Percentiles rank a stretch among this genome's conserved stretches.
Evolutionary conservation across 2,329 filamentous ascomycete genomes (phyloP).

Genomic region (Aspergillus clavatus): DNA sequence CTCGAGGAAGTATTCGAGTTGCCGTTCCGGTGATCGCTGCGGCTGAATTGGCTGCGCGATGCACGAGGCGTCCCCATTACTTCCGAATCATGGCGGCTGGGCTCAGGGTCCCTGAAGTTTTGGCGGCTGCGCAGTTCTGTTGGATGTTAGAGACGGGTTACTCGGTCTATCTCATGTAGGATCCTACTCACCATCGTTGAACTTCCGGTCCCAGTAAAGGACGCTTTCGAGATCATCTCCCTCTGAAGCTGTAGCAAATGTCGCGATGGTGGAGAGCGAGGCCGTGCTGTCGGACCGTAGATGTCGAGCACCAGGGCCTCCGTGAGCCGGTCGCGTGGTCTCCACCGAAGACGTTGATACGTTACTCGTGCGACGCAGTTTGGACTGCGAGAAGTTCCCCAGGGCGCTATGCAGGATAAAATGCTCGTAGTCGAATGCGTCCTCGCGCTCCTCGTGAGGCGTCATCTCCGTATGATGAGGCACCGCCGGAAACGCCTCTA

Average conservation of each 20-base stretch:
- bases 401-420: conserved; percentile 93
- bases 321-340: conserved; percentile 41
- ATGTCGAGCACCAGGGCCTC: conserved; percentile 26
- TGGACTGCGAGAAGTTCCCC: conserved; percentile 52
- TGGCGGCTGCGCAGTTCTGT: conserved; percentile 25
- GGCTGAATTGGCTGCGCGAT: conserved; percentile 11
- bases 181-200: conserved; percentile 30
- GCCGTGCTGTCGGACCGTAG: conserved; percentile 53
- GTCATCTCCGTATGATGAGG: conserved; percentile 50
- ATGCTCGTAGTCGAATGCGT: conserved; percentile 94
- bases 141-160: background rate
- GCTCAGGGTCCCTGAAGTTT: conserved; percentile 13
- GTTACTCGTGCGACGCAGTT: conserved; percentile 30
- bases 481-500: conserved; percentile 31
- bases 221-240: conserved; percentile 43
- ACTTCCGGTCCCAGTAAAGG: conserved; percentile 36
- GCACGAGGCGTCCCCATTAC: conserved; percentile 22
- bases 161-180: background rate
- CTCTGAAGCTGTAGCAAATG: conserved; percentile 61
- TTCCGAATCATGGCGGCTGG: conserved; percentile 11
- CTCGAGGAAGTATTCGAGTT: background rate
- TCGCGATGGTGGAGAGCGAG: conserved; percentile 57
- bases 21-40: background rate
- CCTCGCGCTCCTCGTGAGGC: conserved; percentile 86
- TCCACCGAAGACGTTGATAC: conserved; percentile 47